These are phyloP conservation scores for Piper longum DNA, from an alignment of 164 flowering plant species.

Conservation along the genomic window DNA sequence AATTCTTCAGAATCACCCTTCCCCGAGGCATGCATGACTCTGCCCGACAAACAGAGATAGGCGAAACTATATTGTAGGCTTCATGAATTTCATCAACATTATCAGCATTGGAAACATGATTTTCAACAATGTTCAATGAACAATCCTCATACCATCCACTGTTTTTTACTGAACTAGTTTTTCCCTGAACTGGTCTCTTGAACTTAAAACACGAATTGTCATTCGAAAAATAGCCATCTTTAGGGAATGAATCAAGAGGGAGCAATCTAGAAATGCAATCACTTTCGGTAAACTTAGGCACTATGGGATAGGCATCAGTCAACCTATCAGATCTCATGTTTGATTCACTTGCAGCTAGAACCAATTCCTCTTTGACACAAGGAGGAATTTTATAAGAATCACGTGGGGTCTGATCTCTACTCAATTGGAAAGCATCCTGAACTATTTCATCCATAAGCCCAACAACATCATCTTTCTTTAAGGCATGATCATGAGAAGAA, in stretches of 20 bases:
- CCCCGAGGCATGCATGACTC: constrained; percentile 32
- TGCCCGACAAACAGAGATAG: constrained; percentile 10
- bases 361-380: constrained; percentile 17
- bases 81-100: constrained; percentile 10
- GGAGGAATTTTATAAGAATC: constrained; percentile 15
- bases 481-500: constrained; percentile 12
- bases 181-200: constrained; percentile 11
- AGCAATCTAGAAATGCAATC: constrained; percentile 50
- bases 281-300: constrained; percentile 62
- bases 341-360: constrained; percentile 15
- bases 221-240: constrained; percentile 11
- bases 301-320: constrained; percentile 11
- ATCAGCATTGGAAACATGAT: constrained; percentile 41
- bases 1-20: constrained; percentile 43
- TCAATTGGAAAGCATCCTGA: constrained; percentile 68
- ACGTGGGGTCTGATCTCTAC: constrained; percentile 15
- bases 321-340: constrained; percentile 7
- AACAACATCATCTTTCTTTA: constrained; percentile 8
- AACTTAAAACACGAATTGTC: constrained; percentile 12
- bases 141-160: constrained; percentile 66
- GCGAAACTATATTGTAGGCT: constrained; percentile 14
- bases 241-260: constrained; percentile 33
- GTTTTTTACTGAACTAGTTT: constrained; percentile 17
- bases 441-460: constrained; percentile 79
- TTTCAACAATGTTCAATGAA: constrained; percentile 50